Evolutionary conservation across 768 basidiomycete species (phyloP).

Genomic region (Nidularia sp.): DNA sequence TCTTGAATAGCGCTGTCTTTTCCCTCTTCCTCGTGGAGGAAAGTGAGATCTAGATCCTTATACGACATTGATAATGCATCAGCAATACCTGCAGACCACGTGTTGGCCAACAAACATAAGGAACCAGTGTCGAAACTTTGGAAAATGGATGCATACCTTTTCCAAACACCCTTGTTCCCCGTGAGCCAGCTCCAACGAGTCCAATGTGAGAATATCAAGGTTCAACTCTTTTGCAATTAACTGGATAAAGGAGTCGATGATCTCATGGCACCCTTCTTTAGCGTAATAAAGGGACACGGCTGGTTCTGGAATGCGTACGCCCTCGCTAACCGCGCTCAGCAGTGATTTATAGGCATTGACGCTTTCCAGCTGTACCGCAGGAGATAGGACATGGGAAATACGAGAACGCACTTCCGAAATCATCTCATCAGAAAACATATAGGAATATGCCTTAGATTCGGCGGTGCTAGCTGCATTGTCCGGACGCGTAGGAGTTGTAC

Average conservation of each 20-base stretch:
- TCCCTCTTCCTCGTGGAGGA: not conserved
- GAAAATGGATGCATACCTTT: conserved; percentile 1
- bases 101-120: too few species aligned
- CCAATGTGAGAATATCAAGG: conserved; percentile 9
- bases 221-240: conserved; percentile 1
- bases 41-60: not conserved
- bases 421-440: not conserved
- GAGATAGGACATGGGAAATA: not conserved
- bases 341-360: not conserved
- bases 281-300: not conserved
- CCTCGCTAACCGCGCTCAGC: not conserved
- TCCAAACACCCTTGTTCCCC: conserved; percentile 7
- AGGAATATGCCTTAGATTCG: not conserved
- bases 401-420: not conserved
- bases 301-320: not conserved
- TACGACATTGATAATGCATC: not conserved
- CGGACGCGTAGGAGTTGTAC: not conserved
- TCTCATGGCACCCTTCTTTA: conserved; percentile 2
- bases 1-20: not conserved
- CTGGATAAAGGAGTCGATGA: conserved; percentile 7
- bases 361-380: not conserved
- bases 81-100: not conserved
- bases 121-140: too few species aligned
- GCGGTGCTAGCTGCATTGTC: not conserved
- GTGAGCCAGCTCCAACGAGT: conserved; percentile 10